Evolutionary conservation across 495 filamentous ascomycete genomes (phyloP), one percentile per base, ranked within the genome.

Genomic region (Opeltia flavorubescens): DNA sequence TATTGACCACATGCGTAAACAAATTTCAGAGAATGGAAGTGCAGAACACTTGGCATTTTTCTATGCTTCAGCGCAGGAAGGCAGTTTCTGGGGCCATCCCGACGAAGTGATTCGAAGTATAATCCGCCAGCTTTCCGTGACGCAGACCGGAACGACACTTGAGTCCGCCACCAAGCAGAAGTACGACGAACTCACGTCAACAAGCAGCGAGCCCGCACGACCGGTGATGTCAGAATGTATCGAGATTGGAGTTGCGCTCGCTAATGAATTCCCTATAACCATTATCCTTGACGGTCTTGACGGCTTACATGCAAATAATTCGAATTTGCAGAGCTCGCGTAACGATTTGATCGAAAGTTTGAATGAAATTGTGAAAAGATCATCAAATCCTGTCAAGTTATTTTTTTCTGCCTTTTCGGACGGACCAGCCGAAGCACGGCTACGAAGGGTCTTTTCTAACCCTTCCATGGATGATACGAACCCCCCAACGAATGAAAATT

Each of bases 261-360:
- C 44, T 35, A 17, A 35, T 26, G 20, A 34, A 17, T 47, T 35
- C 20, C 44, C 44, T 36, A 12, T 47, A 13, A 35, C 8, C 21
- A 47, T 47, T 9, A 25, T 47, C n/a, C 20, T 47, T 13, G 44
- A 47, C 38, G 44, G 9, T 29, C 44, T 47, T 8, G 44, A 47
- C 31, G 31, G 18, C 15, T 24, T 36, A 20, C 25, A 20, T 3
- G 33, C 12, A 4, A 31, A 31, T 9, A 31, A 47, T 11, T 20
- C 44, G n/a, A 26, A 20, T 0, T 20, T 35, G 21, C 44, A 47
- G n/a, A 47, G 44, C 20, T 47, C 44, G 12, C 27, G 27, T 12
- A 47, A 47, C 31, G 44, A 47, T 12, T 47, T 47, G 20, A 47
- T 47, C 26, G 28, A 47, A 21, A 36, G 28, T 26, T 31, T 47